A percentile compares a stretch with the other conserved stretches of the same genome.
phyloP scores from a whole-genome alignment of 768 basidiomycete species.

The Amyloporia xantha region DNA sequence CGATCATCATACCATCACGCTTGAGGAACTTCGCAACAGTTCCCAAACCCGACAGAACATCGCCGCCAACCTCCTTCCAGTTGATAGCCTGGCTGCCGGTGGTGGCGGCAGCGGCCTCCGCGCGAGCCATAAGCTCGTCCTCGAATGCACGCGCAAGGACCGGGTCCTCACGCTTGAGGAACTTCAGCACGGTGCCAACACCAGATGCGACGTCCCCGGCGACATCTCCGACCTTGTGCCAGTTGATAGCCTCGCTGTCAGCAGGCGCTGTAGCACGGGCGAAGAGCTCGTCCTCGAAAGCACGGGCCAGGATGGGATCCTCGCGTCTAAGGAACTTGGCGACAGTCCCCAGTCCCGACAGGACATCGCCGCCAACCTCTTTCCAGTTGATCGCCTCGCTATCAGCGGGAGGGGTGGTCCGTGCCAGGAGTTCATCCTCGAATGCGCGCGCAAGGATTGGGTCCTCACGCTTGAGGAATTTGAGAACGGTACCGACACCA shows the following conservation, averaged over 20 bases:
- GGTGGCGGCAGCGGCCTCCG: neutral
- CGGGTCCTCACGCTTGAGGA: neutral
- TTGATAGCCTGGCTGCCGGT: neutral
- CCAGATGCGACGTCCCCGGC: neutral
- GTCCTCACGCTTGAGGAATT: conserved; percentile 4
- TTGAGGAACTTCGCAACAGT: neutral
- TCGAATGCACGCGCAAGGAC: conserved; percentile 1
- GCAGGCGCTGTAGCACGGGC: neutral
- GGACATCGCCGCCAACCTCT: neutral
- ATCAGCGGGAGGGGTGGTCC: neutral
- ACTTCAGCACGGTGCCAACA: neutral
- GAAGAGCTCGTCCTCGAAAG: neutral
- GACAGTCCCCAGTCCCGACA: neutral
- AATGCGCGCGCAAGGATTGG: neutral
- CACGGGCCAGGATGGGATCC: neutral
- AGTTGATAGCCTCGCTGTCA: neutral
- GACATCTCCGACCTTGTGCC: neutral
- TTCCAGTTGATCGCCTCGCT: neutral
- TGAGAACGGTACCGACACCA: neutral
- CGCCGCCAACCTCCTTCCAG: neutral
- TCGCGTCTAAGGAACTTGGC: neutral
- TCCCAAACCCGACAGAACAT: neutral
- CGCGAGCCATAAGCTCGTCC: neutral
- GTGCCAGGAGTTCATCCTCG: neutral
- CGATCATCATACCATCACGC: neutral